These are phyloP conservation scores for Fusarium buxicola DNA, from an alignment of 2,329 filamentous ascomycete species.

Conservation along the genomic window DNA sequence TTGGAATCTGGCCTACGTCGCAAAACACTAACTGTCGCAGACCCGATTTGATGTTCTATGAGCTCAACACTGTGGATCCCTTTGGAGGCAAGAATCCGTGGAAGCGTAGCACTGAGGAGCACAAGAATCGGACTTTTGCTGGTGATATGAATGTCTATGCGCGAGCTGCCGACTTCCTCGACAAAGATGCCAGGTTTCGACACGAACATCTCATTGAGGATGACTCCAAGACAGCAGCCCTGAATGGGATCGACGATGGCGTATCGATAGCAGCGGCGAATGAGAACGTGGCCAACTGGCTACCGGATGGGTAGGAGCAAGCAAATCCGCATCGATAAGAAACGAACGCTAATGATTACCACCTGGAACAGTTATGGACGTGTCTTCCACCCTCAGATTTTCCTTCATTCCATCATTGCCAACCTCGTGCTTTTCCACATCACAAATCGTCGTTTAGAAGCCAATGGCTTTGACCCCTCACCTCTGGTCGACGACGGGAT, in stretches of 20 bases:
- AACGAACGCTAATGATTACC: neutral
- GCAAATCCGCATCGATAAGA: no score
- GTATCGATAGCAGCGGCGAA: neutral
- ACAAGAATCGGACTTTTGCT: conserved; percentile 7
- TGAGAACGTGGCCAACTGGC: conserved; percentile 1
- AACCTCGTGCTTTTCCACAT: conserved; percentile 14
- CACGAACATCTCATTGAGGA: conserved; percentile 5
- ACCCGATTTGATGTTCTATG: conserved; percentile 21
- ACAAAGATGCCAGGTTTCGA: neutral
- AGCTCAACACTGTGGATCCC: conserved; percentile 5
- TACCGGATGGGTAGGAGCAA: conserved; percentile 20
- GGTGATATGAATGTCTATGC: conserved; percentile 8
- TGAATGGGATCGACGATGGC: no score
- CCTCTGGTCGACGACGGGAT: neutral
- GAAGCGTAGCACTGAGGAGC: conserved; percentile 8
- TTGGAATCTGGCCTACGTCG: no score
- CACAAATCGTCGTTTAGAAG: conserved; percentile 1
- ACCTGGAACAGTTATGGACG: conserved; percentile 16
- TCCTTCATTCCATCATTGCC: conserved; percentile 9
- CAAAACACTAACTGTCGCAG: neutral
- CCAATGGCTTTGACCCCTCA: neutral
- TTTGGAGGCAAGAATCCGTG: conserved; percentile 5
- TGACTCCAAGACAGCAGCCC: neutral
- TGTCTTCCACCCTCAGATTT: conserved; percentile 17
- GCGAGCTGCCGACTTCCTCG: conserved; percentile 4